These are phyloP conservation scores for Daldinia grandis DNA, from an alignment of 495 filamentous ascomycete species.

Conservation along the genomic window DNA sequence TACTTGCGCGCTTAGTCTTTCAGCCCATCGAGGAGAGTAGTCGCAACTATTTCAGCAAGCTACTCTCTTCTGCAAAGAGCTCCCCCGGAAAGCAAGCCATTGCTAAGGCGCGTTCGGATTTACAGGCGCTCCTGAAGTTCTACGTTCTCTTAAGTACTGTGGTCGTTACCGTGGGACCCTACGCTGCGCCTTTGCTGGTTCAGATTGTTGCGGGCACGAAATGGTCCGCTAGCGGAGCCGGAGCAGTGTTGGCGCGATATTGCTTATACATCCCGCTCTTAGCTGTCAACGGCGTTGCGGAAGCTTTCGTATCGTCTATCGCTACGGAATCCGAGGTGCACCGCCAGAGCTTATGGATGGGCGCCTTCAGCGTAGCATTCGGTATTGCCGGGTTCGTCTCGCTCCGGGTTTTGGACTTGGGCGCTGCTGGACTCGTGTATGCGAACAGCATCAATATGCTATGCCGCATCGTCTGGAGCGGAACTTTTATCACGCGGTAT, in stretches of 20 bases:
- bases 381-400: conserved; percentile 74
- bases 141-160: conserved; percentile 76
- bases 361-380: conserved; percentile 76
- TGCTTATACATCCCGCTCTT: conserved; percentile 93
- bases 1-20: conserved; percentile 89
- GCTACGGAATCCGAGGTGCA: conserved; percentile 75
- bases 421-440: conserved; percentile 80
- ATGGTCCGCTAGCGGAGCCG: conserved; percentile 74
- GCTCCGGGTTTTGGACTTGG: conserved; percentile 68
- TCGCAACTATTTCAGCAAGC: conserved; percentile 82
- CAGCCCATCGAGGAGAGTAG: conserved; percentile 94
- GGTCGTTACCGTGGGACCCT: conserved; percentile 72
- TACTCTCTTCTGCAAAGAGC: conserved; percentile 56
- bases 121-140: conserved; percentile 63
- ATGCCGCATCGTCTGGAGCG: conserved; percentile 83
- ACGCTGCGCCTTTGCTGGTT: conserved; percentile 74
- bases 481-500: conserved; percentile 71
- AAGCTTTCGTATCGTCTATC: conserved; percentile 90
- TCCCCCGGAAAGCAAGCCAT: conserved; percentile 33
- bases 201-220: conserved; percentile 73
- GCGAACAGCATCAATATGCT: conserved; percentile 89
- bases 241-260: conserved; percentile 74
- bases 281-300: conserved; percentile 88
- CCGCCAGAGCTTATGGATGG: conserved; percentile 83
- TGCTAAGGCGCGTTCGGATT: conserved; percentile 52